Evolutionary conservation across 768 basidiomycete species (phyloP).

Genomic region (Rhizopogon roseolus): DNA sequence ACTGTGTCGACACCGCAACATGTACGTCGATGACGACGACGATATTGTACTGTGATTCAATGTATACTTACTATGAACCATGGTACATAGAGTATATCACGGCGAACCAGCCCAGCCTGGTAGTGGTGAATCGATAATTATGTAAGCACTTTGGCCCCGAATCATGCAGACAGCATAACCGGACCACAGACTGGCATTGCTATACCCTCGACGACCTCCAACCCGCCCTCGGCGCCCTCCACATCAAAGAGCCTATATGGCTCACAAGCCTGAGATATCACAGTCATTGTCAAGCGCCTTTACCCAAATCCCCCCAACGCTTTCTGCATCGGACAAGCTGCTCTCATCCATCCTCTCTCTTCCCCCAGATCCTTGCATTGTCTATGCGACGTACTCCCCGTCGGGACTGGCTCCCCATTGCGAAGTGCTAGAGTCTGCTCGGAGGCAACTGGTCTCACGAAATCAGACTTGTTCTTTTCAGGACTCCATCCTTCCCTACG

Average conservation of each 20-base stretch:
- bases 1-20: too few species aligned
- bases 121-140: too few species aligned
- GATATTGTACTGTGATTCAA: too few species aligned
- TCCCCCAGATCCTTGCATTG: conserved; percentile 37
- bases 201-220: neutral
- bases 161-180: neutral
- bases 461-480: conserved; percentile 35
- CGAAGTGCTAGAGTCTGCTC: conserved; percentile 51
- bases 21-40: too few species aligned
- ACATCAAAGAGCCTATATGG: conserved; percentile 17
- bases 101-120: too few species aligned
- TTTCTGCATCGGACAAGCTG: conserved; percentile 34
- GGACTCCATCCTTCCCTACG: conserved; percentile 48
- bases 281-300: conserved; percentile 9
- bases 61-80: too few species aligned
- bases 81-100: too few species aligned
- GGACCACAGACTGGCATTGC: neutral
- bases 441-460: conserved; percentile 41
- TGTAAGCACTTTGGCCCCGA: neutral
- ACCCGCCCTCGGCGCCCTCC: neutral
- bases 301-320: conserved; percentile 21
- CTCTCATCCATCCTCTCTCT: conserved; percentile 45
- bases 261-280: conserved; percentile 20
- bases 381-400: conserved; percentile 41
- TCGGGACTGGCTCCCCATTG: conserved; percentile 19